Conservation (phyloP, 2,329 filamentous ascomycete genomes). For the Blastomyces parvus region DNA sequence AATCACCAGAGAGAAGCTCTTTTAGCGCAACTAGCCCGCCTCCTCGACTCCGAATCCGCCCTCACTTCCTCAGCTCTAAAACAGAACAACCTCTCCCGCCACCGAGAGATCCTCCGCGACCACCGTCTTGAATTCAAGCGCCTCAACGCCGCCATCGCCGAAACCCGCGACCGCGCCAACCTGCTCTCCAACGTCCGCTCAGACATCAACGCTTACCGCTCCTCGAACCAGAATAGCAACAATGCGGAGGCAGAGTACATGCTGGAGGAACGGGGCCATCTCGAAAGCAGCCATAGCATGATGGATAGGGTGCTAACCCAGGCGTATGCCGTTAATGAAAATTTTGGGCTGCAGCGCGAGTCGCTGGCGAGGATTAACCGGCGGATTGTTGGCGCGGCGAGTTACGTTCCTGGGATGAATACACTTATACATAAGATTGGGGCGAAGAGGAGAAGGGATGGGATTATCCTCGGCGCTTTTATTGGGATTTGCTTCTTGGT, state of each 20-base stretch:
- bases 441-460: conserved; percentile 87
- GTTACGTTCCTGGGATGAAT: conserved; percentile 88
- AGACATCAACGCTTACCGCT: conserved; percentile 83
- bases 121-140: conserved; percentile 75
- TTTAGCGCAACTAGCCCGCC: conserved; percentile 70
- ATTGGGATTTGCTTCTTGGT: conserved; percentile 86
- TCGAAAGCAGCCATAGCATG: conserved; percentile 84
- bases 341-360: conserved; percentile 77
- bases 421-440: conserved; percentile 85
- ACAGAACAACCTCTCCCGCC: conserved; percentile 86
- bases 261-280: conserved; percentile 73
- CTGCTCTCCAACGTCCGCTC: conserved; percentile 81
- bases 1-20: conserved; percentile 62
- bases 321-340: conserved; percentile 94
- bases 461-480: conserved; percentile 83
- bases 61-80: conserved; percentile 88
- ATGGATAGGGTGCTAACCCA: conserved; percentile 86
- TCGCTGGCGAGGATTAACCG: conserved; percentile 81
- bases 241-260: conserved; percentile 92
- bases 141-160: conserved; percentile 61
- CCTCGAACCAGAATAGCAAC: conserved; percentile 53
- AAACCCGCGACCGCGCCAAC: conserved; percentile 78
- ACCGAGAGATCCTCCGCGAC: conserved; percentile 79
- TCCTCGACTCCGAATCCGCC: conserved; percentile 84
- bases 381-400: conserved; percentile 78